Conservation (phyloP, 2,329 filamentous ascomycete genomes). For the Zymoseptoria brevis region DNA sequence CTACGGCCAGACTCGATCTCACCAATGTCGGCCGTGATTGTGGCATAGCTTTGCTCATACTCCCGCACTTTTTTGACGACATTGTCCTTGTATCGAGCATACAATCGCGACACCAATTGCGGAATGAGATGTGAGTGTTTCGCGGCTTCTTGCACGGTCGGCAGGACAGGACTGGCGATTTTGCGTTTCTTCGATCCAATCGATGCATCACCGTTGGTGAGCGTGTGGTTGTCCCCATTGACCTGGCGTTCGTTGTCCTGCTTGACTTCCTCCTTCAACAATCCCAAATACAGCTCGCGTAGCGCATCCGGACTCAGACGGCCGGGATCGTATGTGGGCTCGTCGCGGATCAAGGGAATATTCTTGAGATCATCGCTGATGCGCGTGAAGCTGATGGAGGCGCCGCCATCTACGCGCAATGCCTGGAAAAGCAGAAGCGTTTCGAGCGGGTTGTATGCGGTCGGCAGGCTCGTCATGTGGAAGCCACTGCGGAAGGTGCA, state of each 20-base stretch:
- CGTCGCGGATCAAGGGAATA: conserved; percentile 64
- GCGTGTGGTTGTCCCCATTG: conserved; percentile 16
- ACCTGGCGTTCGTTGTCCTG: conserved; percentile 27
- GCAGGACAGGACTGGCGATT: conserved; percentile 55
- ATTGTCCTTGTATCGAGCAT: conserved; percentile 63
- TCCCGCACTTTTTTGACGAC: conserved; percentile 63
- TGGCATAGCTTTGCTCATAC: conserved; percentile 59
- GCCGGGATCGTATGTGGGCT: conserved; percentile 61
- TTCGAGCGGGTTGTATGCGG: conserved; percentile 75
- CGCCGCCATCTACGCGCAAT: conserved; percentile 59
- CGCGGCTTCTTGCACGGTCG: conserved; percentile 58
- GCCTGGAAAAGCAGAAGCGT: conserved; percentile 78
- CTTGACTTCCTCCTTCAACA: conserved; percentile 66
- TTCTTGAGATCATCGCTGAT: conserved; percentile 68
- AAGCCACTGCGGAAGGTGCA: background rate
- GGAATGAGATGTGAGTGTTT: conserved; percentile 62
- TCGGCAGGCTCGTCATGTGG: conserved; percentile 1
- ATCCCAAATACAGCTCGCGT: conserved; percentile 65
- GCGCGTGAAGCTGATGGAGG: conserved; percentile 55
- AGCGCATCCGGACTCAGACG: conserved; percentile 72
- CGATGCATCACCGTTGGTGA: conserved; percentile 42
- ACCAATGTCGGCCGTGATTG: conserved; percentile 58
- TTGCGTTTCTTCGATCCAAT: conserved; percentile 63
- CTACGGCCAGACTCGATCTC: conserved; percentile 56
- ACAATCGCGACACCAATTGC: conserved; percentile 63